Percentiles rank a stretch among this genome's conserved stretches.
These are phyloP conservation scores for Acer negundo DNA, from an alignment of 345 rosid genomes.

Conservation along the genomic window DNA sequence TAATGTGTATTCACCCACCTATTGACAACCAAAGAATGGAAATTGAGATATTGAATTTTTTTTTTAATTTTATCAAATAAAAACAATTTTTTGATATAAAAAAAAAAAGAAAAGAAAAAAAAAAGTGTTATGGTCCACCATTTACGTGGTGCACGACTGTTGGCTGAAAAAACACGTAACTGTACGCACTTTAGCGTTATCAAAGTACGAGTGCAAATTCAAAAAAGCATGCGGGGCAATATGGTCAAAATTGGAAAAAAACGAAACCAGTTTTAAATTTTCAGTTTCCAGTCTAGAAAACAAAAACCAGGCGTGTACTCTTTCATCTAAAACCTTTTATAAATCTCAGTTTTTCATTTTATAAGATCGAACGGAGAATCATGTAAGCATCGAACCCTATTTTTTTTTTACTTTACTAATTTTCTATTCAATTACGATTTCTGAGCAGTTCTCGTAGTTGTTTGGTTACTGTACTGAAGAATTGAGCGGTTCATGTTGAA, in stretches of 20 bases:
- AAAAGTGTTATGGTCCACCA: no score
- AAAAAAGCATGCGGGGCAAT: constrained; percentile 26
- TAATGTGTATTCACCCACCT: no score
- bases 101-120: no score
- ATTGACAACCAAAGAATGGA: no score
- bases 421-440: not conserved
- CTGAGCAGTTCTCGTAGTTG: not conserved
- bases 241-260: constrained; percentile 7
- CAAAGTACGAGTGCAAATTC: constrained; percentile 16
- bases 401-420: not conserved
- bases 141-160: constrained; percentile 8
- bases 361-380: not conserved
- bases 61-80: no score
- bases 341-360: not conserved
- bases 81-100: no score
- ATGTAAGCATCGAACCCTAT: not conserved
- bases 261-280: not conserved
- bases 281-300: not conserved
- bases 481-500: not conserved
- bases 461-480: not conserved
- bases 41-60: no score
- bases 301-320: not conserved
- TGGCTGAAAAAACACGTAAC: not conserved
- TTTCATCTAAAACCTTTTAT: not conserved
- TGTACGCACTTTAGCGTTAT: not conserved